Conservation (phyloP, 1,284 basidiomycete species). For the Rhodofomes roseus region DNA sequence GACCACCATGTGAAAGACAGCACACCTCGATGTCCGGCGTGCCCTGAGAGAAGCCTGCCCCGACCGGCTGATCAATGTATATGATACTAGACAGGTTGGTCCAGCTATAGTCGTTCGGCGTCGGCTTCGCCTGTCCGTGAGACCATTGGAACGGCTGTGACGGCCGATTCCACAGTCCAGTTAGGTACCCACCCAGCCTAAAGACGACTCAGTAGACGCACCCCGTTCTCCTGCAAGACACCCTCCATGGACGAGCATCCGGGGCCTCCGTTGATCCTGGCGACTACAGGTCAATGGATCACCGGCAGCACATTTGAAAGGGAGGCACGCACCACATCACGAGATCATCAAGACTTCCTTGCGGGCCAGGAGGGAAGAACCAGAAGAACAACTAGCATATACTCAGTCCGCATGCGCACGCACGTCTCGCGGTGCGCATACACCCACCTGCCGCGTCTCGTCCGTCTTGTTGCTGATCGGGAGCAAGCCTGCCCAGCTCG, state of each 20-base stretch:
- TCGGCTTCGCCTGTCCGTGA: constrained; percentile 60
- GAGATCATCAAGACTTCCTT: constrained; percentile 66
- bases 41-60: constrained; percentile 79
- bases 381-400: constrained; percentile 78
- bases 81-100: constrained; percentile 76
- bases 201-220: constrained; percentile 30
- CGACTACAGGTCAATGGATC: constrained; percentile 24
- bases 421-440: too few relatives aligned
- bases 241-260: constrained; percentile 78
- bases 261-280: constrained; percentile 47
- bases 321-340: constrained; percentile 54
- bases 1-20: neutral
- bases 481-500: constrained; percentile 67
- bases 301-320: neutral
- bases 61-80: constrained; percentile 82
- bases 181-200: neutral
- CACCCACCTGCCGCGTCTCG: constrained; percentile 57
- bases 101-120: constrained; percentile 72
- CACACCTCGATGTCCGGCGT: constrained; percentile 56
- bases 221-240: constrained; percentile 79
- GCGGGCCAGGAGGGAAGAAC: constrained; percentile 78
- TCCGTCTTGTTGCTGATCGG: constrained; percentile 58
- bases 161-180: constrained; percentile 1
- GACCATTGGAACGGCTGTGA: constrained; percentile 64
- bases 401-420: neutral